Percentiles rank a stretch among this genome's conserved stretches.
Conservation (phyloP, 1,284 basidiomycete species). For the Ceratorhiza oryzae-sativae region DNA sequence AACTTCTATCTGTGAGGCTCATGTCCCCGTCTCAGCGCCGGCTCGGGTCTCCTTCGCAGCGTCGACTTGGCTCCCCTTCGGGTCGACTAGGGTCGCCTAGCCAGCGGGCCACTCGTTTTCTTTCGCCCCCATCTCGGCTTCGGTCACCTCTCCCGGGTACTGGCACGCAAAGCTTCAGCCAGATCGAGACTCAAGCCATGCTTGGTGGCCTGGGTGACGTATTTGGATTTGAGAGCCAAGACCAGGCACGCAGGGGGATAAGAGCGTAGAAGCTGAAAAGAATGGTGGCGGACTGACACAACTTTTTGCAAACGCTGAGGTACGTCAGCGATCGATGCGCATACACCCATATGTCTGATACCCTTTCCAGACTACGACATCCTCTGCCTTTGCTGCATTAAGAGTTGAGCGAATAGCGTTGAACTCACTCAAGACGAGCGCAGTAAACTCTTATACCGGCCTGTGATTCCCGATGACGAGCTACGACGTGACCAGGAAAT, state of each 20-base stretch:
- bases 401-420: not conserved
- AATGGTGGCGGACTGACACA: conserved; percentile 28
- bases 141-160: not conserved
- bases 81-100: conserved; percentile 12
- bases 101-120: conserved; percentile 8
- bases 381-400: conserved; percentile 15
- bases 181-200: conserved; percentile 24
- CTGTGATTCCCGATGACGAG: conserved; percentile 8
- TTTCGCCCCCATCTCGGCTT: conserved; percentile 3
- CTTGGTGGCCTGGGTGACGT: conserved; percentile 27
- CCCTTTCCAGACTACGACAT: not conserved
- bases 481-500: conserved; percentile 16
- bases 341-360: not conserved
- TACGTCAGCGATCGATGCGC: not conserved
- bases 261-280: not conserved
- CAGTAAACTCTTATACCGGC: conserved; percentile 10
- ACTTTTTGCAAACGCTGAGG: conserved; percentile 26
- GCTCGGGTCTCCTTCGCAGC: conserved; percentile 14
- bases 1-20: conserved; percentile 7
- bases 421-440: conserved; percentile 31
- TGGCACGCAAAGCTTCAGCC: conserved; percentile 27
- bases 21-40: conserved; percentile 30
- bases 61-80: conserved; percentile 17
- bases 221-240: conserved; percentile 28
- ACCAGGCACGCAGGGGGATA: not conserved